Evolutionary conservation across 192 early-diverging fungal species (phyloP).

Genomic region (Lunasporangiospora selenospora): DNA sequence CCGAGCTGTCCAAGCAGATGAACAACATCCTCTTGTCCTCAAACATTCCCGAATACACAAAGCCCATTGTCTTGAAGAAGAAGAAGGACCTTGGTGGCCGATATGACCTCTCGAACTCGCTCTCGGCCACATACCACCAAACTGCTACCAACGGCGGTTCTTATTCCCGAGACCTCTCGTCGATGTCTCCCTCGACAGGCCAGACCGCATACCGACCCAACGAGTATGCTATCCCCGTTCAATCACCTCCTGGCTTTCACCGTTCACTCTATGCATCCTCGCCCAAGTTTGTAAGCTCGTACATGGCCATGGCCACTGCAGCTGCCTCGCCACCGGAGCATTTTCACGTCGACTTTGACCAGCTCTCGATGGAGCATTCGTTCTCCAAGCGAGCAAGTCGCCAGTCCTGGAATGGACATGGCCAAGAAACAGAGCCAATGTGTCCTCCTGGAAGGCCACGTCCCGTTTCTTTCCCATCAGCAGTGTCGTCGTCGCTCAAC

Average conservation of each 20-base stretch:
- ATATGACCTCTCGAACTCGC: constrained; percentile 49
- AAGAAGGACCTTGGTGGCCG: constrained; percentile 37
- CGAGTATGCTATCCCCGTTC: constrained; percentile 25
- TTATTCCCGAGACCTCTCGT: neutral
- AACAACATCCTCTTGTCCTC: constrained; percentile 24
- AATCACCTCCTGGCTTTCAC: constrained; percentile 12
- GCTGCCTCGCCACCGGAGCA: constrained; percentile 39
- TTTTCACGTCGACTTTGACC: constrained; percentile 26
- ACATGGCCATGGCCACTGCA: constrained; percentile 1
- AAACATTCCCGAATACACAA: constrained; percentile 30
- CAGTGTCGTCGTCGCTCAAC: constrained; percentile 2
- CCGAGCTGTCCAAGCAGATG: constrained; percentile 41
- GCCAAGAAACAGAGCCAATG: neutral
- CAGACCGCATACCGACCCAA: constrained; percentile 37
- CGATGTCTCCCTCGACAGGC: constrained; percentile 4
- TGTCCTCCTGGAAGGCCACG: neutral
- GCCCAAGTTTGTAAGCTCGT: constrained; percentile 31
- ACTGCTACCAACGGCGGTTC: constrained; percentile 15
- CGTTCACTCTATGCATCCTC: constrained; percentile 40
- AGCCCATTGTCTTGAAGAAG: constrained; percentile 26
- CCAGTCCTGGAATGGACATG: constrained; percentile 26
- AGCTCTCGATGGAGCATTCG: constrained; percentile 1
- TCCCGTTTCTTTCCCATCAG: constrained; percentile 18
- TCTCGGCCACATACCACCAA: constrained; percentile 41
- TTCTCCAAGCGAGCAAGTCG: constrained; percentile 6